These are phyloP conservation scores for Candida easanensis DNA, from an alignment of 805 yeast genomes.

Conservation along the genomic window DNA sequence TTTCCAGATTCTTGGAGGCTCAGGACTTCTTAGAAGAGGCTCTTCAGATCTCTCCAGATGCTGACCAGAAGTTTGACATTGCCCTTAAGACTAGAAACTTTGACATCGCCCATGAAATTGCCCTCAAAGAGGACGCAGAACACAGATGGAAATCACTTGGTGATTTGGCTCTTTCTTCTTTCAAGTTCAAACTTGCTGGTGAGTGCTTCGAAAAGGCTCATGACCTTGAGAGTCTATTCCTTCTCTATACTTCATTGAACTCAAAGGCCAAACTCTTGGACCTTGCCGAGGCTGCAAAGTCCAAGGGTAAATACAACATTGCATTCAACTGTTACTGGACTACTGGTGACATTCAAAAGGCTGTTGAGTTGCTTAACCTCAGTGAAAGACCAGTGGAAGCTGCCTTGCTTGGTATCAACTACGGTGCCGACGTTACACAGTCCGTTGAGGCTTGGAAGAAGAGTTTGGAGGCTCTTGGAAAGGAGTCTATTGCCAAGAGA, in stretches of 20 bases:
- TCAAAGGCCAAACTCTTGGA: constrained; percentile 55
- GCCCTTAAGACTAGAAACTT: constrained; percentile 77
- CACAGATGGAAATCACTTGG: constrained; percentile 92
- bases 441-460: constrained; percentile 68
- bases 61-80: constrained; percentile 88
- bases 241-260: constrained; percentile 80
- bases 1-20: constrained; percentile 90
- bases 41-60: constrained; percentile 74
- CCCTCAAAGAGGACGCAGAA: constrained; percentile 49
- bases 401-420: constrained; percentile 72
- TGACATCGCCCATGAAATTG: constrained; percentile 65
- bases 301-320: constrained; percentile 78
- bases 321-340: constrained; percentile 93
- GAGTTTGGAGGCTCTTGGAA: constrained; percentile 47
- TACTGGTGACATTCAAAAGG: constrained; percentile 63
- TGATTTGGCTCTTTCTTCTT: constrained; percentile 73
- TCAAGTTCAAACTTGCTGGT: constrained; percentile 80
- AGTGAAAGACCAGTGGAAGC: constrained; percentile 83
- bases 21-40: constrained; percentile 89
- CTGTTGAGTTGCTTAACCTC: constrained; percentile 61
- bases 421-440: constrained; percentile 44
- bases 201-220: constrained; percentile 74
- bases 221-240: constrained; percentile 78
- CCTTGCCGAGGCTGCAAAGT: constrained; percentile 66
- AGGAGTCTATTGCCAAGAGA: constrained; percentile 59